phyloP scores from a whole-genome alignment of 768 basidiomycete genomes.

The Tephrocybe sp. region DNA sequence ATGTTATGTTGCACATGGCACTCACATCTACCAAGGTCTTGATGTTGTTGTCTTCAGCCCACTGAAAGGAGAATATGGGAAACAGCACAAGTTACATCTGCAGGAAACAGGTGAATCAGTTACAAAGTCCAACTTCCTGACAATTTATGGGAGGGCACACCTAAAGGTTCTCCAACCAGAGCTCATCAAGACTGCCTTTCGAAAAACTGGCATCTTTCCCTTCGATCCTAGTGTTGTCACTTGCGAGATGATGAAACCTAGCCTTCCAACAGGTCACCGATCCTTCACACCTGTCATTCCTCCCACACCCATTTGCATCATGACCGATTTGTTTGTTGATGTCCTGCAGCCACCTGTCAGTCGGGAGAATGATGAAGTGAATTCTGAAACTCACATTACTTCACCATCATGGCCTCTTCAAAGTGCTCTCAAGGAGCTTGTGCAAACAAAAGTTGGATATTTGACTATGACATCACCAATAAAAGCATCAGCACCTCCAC shows the following conservation, averaged over 20 bases:
- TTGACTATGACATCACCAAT: conserved; percentile 5
- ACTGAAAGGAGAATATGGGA: neutral
- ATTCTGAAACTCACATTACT: neutral
- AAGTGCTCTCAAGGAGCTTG: neutral
- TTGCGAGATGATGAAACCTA: conserved; percentile 33
- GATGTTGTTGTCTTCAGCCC: neutral
- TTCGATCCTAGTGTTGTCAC: conserved; percentile 34
- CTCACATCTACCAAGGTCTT: neutral
- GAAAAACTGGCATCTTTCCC: conserved; percentile 38
- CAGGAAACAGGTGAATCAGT: conserved; percentile 20
- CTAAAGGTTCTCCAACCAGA: conserved; percentile 25
- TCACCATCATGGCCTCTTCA: neutral
- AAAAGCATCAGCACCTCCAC: neutral
- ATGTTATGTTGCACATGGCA: neutral
- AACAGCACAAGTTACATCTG: conserved; percentile 15
- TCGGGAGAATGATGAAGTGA: neutral
- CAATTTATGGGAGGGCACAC: conserved; percentile 33
- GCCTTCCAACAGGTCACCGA: conserved; percentile 16
- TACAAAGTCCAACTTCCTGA: conserved; percentile 36
- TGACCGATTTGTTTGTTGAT: neutral
- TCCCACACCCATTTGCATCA: conserved; percentile 17
- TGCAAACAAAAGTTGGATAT: conserved; percentile 1
- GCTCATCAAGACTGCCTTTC: conserved; percentile 36
- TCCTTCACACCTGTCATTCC: conserved; percentile 17
- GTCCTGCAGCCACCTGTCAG: neutral